Base-by-base conservation (phyloP, 225 moss, liverwort and hornwort species). In the Neckera pumila region DNA sequence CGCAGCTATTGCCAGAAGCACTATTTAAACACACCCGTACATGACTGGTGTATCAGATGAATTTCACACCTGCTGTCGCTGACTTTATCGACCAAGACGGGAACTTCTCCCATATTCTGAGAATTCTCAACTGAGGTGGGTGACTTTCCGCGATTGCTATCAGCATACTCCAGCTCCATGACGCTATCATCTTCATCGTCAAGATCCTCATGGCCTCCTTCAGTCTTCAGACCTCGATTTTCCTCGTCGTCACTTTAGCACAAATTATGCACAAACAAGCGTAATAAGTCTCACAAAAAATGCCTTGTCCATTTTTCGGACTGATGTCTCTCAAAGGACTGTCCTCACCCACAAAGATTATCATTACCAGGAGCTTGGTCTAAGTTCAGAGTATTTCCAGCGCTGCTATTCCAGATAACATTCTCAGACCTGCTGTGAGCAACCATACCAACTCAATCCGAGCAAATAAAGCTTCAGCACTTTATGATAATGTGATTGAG, bases 181-280 rank as follows among this genome's bases (percentile, higher is more conserved):
- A 90, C 87, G 89, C 94, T 95, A 76, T 94, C 94, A 76, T 93
- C 93, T 88, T 95, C 97, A 86, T 92, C 87, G 69, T 96, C 95
- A 56, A 89, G 87, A 33, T 95, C 94, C 54, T 89, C 92, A 79
- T 90, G 93, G 57, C 88, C 88, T 90, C 90, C 82, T 82, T 78
- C 92, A 89, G 90, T 84, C 93, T 93, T 95, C 87, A 88, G 93
- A 81, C 87, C 90, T 85, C 90, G 92, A 89, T 95, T 93, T 76
- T 97, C 93, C 79, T 93, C 95, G 83, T 95, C 95, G 79, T 97
- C 98, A 81, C 95, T 97, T 87, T 92, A 92, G 89, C 71, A 79
- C 60, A 79, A 84, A 79, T 86, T 79, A 87, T 56, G 80, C 79
- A 86, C 86, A 79, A 87, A 71, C 80, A 34, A 71, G 22, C 43